A percentile compares a stretch with the other conserved stretches of the same genome.
phyloP scores from a whole-genome alignment of 2,329 filamentous ascomycete genomes.

The Mycosphaerella arachidis region DNA sequence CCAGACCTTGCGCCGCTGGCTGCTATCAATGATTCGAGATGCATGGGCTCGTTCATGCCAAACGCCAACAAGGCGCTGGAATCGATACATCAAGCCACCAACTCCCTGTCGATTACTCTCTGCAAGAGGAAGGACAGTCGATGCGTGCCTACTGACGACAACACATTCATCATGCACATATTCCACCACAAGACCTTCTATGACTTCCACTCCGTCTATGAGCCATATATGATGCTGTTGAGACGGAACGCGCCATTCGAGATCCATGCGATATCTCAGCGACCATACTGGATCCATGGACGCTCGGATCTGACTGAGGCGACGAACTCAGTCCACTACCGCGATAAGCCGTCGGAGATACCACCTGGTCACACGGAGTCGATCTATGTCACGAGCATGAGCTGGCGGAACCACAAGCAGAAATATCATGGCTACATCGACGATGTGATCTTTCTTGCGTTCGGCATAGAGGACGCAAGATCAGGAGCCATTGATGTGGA shows the following conservation, averaged over 20 bases:
- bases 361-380: conserved; percentile 44
- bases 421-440: conserved; percentile 55
- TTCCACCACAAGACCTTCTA: conserved; percentile 54
- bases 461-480: conserved; percentile 53
- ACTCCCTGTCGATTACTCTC: conserved; percentile 53
- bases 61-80: conserved; percentile 19
- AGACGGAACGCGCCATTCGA: conserved; percentile 46
- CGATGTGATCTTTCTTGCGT: conserved; percentile 52
- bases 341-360: conserved; percentile 19
- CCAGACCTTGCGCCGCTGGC: conserved; percentile 44
- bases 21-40: conserved; percentile 40
- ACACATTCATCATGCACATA: conserved; percentile 54
- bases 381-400: conserved; percentile 56
- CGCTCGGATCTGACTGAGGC: conserved; percentile 34
- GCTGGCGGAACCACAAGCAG: conserved; percentile 48
- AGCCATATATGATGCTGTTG: conserved; percentile 54
- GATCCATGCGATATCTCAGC: conserved; percentile 46
- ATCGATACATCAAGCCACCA: conserved; percentile 58
- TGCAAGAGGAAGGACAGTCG: conserved; percentile 46
- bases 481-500: conserved; percentile 50
- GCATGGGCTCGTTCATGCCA: conserved; percentile 41
- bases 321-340: conserved; percentile 11
- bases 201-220: conserved; percentile 49
- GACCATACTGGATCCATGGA: conserved; percentile 55
- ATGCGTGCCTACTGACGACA: conserved; percentile 43